Base-by-base conservation (phyloP, 805 yeast genomes). In the Candida arabinofermentans region DNA sequence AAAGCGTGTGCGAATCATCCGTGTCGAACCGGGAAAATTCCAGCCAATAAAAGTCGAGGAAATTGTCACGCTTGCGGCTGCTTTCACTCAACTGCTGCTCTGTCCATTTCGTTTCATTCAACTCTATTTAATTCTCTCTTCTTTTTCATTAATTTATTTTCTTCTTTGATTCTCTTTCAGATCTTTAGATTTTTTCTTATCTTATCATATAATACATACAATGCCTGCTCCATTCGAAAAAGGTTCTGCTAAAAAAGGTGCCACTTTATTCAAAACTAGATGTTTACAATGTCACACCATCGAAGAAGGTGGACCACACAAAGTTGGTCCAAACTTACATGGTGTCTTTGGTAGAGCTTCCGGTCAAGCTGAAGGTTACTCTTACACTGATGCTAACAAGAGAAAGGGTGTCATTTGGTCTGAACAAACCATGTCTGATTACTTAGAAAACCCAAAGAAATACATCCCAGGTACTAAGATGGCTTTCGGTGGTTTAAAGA, bases 401-500 rank as follows among this genome's bases (percentile, higher is more conserved):
- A 84, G 83, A 77, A 89, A 89, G 75, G 95, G 89, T 65, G 95
- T 93, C 50, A 58, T 59, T 47, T 93, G 99, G 99, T 58, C 64
- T 55, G 89, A 81, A 64, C 89, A 89, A 67, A 79, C 88, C 69
- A 79, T 93, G 85, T 77, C 84, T 59, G 96, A 86, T 70, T 93
- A 93, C 84, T 81, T 93, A 72, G 95, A 86, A 74, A 93, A 93
- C 86, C 99, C 99, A 76, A 93, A 93, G 95, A 93, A 93, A 78
- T 93, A 89, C 79, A 89, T 93, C 59, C 99, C 99, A 68, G 99
- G 99, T 72, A 93, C 98, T 77, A 93, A 93, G 86, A 93, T 93
- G 99, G 98, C 99, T 54, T 93, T 91, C 63, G 99, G 96, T 75
- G 99, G 99, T 77, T 81, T 93, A 73, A 93, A 93, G 90, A 93